These are phyloP conservation scores for Kwoniella mangroviensis DNA, from an alignment of 768 basidiomycete species.

Conservation along the genomic window DNA sequence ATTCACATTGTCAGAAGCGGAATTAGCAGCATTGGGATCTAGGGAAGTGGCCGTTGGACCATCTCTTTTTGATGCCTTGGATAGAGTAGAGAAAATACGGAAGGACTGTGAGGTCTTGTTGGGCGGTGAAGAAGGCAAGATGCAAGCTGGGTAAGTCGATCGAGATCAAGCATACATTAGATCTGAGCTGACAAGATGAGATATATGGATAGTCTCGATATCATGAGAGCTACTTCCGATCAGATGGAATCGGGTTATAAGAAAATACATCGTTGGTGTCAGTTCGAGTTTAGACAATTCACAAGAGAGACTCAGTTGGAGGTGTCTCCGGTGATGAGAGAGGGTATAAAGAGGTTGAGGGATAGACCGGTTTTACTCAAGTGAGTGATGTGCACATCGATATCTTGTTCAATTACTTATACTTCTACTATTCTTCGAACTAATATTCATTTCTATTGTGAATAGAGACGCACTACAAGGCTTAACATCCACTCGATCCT, in stretches of 20 bases:
- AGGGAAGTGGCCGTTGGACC: slow-evolving; percentile 75
- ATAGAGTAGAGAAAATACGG: slow-evolving; percentile 79
- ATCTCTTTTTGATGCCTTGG: slow-evolving; percentile 82
- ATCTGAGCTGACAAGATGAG: background rate
- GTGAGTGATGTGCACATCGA: slow-evolving; percentile 59
- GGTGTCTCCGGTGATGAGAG: slow-evolving; percentile 73
- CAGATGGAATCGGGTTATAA: slow-evolving; percentile 88
- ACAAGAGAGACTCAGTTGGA: slow-evolving; percentile 68
- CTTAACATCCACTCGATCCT: slow-evolving; percentile 81
- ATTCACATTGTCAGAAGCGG: slow-evolving; percentile 79
- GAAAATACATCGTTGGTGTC: slow-evolving; percentile 83
- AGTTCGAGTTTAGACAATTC: slow-evolving; percentile 80
- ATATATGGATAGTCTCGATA: slow-evolving; percentile 71
- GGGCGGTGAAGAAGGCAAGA: slow-evolving; percentile 64
- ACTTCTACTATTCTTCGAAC: too few relatives aligned
- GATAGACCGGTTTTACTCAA: slow-evolving; percentile 76
- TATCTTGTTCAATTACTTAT: too few relatives aligned
- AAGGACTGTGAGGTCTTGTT: slow-evolving; percentile 84
- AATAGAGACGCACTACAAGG: slow-evolving; percentile 72
- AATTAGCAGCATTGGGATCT: slow-evolving; percentile 74
- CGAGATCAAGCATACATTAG: background rate
- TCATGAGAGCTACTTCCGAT: slow-evolving; percentile 79
- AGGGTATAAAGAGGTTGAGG: slow-evolving; percentile 74
- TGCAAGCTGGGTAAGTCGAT: slow-evolving; percentile 56
- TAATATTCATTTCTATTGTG: too few relatives aligned